Conservation (phyloP, 2,329 filamentous ascomycete species). For the Alternaria longipes region DNA sequence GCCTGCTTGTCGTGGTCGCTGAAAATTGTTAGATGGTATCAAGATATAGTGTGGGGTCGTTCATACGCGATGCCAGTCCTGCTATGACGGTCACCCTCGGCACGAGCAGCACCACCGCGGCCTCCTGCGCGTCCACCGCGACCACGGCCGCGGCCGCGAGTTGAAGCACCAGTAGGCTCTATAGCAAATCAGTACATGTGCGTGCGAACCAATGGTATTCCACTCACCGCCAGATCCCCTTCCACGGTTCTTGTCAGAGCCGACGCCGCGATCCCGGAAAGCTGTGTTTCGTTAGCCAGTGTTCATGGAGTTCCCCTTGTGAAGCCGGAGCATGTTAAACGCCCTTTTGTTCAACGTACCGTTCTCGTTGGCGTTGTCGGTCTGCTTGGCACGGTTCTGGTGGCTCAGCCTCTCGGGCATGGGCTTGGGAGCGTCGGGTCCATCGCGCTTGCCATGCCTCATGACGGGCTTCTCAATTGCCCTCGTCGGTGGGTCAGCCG, state of each 20-base stretch:
- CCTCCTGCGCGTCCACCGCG: slow-evolving; percentile 59
- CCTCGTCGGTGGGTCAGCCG: slow-evolving; percentile 81
- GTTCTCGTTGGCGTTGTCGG: slow-evolving; percentile 80
- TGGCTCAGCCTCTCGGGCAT: slow-evolving; percentile 47
- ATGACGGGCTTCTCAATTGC: slow-evolving; percentile 84
- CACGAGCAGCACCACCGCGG: slow-evolving; percentile 54
- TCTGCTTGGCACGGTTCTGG: slow-evolving; percentile 51
- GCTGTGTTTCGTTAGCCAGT: slow-evolving; percentile 62
- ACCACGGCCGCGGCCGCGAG: slow-evolving; percentile 55
- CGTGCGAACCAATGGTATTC: background rate
- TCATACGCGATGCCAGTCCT: slow-evolving; percentile 68
- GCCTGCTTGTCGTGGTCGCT: slow-evolving; percentile 88
- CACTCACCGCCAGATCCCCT: slow-evolving; percentile 59
- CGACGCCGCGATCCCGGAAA: slow-evolving; percentile 88
- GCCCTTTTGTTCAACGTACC: slow-evolving; percentile 67
- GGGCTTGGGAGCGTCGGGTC: slow-evolving; percentile 70
- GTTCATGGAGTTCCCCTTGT: background rate
- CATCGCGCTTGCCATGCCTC: slow-evolving; percentile 87
- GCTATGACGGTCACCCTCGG: slow-evolving; percentile 70
- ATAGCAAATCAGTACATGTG: slow-evolving; percentile 17
- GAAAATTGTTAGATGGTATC: slow-evolving; percentile 25
- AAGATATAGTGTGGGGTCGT: background rate
- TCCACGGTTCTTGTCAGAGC: slow-evolving; percentile 81
- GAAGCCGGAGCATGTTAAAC: background rate
- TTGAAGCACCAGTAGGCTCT: slow-evolving; percentile 32